Base-by-base conservation (phyloP, 768 basidiomycete genomes). In the Tricholomella constricta region DNA sequence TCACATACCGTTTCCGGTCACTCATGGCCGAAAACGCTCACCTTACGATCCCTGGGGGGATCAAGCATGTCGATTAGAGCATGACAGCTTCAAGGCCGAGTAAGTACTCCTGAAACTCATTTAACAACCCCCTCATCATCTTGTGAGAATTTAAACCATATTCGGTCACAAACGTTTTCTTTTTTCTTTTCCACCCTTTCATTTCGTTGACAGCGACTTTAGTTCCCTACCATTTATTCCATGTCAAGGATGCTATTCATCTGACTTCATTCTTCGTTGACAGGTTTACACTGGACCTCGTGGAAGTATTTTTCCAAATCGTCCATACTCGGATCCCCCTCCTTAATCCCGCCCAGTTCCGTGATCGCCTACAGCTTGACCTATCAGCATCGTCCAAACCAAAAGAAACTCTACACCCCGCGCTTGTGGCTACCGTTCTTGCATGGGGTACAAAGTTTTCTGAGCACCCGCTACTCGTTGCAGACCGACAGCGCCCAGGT, bases 371-470 rank as follows among this genome's bases (percentile, higher is more conserved):
- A 51, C 78, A 81, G 56, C 62, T 83, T 2, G 69, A 70, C 43
- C 58, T 68, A 23, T 64, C 72, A 29, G 53, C 62, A 61, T 61
- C 67, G 36, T 65, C 69, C 26, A 62, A 58, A 35, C 63, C 69
- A 34, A 75, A 77, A 25, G 77, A 80, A 40, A 72, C 79, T 12
- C 62, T 85, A 23, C 87, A 88, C 64, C 88, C 85, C 31, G 85
- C 87, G 5, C 76, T 94, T 19, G 80, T 96, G 45, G 94, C 94
- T 6, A 88, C 89, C 1, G 87, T 94, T 8, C 74, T 97, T 47
- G 91, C 93, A 0, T 95, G 90, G 88, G 94, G 94, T 25, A 86
- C 91, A 32, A 93, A 94, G 62, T 96, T 96, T 68, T 94, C 92
- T 3, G 94, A 97, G 62, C 91, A 96, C 65, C 86, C 89, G 0